Base-by-base conservation (phyloP, 2,329 filamentous ascomycete genomes). In the Neofusicoccum laricinum region DNA sequence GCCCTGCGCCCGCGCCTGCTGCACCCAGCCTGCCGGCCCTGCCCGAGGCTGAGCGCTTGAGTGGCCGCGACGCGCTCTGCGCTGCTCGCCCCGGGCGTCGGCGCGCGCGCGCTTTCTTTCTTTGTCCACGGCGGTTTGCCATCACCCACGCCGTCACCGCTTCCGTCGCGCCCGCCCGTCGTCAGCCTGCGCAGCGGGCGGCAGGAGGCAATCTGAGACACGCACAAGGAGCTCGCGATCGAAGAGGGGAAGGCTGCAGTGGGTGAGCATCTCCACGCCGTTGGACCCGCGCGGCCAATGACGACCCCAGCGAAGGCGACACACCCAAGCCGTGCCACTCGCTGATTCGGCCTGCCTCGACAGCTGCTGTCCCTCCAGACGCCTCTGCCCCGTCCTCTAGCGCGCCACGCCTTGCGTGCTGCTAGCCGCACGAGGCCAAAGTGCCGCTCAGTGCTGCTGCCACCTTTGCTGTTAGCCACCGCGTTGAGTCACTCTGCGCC, bases 201-300 rank as follows among this genome's bases (percentile, higher is more conserved):
- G 48, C 51, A 17, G 38, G 38, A 36, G 50, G 10, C 48, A 46
- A 57, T 45, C 59, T 63, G 46, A 46, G 59, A 59, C 55, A 46
- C 55, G 40, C 55, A 46, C 53, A 45, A 40, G 40, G 55, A 58
- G 55, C 55, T 58, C 40, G 40, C 55, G 41, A 59, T 46, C 55
- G 55, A 59, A 57, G 53, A 59, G 55, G 41, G 55, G 55, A 59
- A 45, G 41, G 55, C 55, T 59, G 55, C 55, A 46, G 53, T 45
- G 53, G 61, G 63, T 64, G 53, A 55, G 58, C 45, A 40, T 55
- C 32, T 32, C 63, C 65, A 66, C 61, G 61, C 55, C 55, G 65
- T 65, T 58, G 62, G 63, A 34, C 61, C 64, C 43, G 45, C 50
- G 34, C 49, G 51, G 61, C 68, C 67, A 68, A 68, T 67, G 40